Base-by-base conservation (phyloP, 441 rosid genomes). In the Bocquillonia castaneifolia region DNA sequence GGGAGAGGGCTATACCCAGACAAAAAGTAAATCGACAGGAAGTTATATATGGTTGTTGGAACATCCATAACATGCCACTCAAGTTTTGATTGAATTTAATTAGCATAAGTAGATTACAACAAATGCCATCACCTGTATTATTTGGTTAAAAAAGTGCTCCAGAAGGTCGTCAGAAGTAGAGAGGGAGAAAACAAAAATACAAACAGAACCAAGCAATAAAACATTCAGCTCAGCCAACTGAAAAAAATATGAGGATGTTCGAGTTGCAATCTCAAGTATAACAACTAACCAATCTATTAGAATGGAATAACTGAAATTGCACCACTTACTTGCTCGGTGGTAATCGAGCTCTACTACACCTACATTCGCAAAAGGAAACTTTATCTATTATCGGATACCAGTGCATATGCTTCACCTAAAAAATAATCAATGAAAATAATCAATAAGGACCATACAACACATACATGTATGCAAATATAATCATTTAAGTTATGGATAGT, bases 371-470 rank as follows among this genome's bases (percentile, higher is more conserved):
- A 66, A 86, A 52, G 59, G 96, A 88, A 75, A 88, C 84, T 79
- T 87, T 75, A 64, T 86, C 90, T 62, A 84, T 87, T 61, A 86
- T 72, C 60, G 65, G 76, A 84, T 87, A 91, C 96, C 96, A 93
- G 73, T 93, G 92, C 90, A 93, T 73, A 81, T 91, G 97, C 81
- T 91, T 91, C 72, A 93, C 99, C 99, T 93, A 84, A 65, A 65
- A 67, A 62, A 13, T 34, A 54, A 63, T 37, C 10, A 37, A 54
- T 70, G 52, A 34, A 57, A 77, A 69, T 71, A 58, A 52, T 71
- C 45, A 62, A 55, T 47, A 20, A 56, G 64, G 55, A 39, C 13
- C 14, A 18, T 55, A 47, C 18, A 51, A n/a, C 42, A 34, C 26
- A 9, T 2, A 25, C 7, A 10, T 12, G 47, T 18, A 59, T 25